Percentiles rank a stretch among this genome's conserved stretches.
phyloP scores from a whole-genome alignment of 139 green algal genomes.

The Tetratostichococcus sp. region DNA sequence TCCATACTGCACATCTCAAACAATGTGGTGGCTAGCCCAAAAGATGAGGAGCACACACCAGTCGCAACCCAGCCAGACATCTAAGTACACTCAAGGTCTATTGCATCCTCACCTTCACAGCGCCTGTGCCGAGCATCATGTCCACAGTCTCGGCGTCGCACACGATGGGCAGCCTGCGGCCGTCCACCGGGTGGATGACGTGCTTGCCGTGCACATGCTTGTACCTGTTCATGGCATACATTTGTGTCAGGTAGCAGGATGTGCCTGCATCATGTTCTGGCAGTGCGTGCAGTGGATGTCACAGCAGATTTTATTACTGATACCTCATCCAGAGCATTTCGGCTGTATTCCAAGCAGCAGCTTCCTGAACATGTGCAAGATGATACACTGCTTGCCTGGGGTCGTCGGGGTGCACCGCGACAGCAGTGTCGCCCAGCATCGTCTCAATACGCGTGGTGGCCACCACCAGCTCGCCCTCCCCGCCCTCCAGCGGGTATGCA shows the following conservation, averaged over 20 bases:
- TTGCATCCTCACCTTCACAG: conserved; percentile 77
- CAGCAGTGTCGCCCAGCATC: conserved; percentile 93
- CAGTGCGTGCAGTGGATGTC: too few species aligned
- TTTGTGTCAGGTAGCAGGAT: too few species aligned
- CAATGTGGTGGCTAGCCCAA: too few species aligned
- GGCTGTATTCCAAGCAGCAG: too few species aligned
- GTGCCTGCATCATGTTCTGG: too few species aligned
- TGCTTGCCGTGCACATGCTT: conserved; percentile 74
- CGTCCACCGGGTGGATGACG: conserved; percentile 82
- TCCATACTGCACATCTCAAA: too few species aligned
- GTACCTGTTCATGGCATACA: conserved; percentile 43
- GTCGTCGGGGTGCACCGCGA: conserved; percentile 94
- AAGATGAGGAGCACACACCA: too few species aligned
- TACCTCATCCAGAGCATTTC: too few species aligned
- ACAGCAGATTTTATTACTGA: too few species aligned
- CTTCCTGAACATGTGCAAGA: too few species aligned
- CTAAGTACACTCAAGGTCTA: too few species aligned
- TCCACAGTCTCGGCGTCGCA: conserved; percentile 92
- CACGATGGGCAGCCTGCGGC: conserved; percentile 89
- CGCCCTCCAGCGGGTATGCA: conserved; percentile 87
- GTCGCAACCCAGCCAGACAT: too few species aligned
- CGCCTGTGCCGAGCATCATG: conserved; percentile 90
- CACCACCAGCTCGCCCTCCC: conserved; percentile 73
- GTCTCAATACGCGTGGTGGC: conserved; percentile 93
- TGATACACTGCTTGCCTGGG: conserved; percentile 40